Evolutionary conservation across 768 basidiomycete species (phyloP), one percentile per base, ranked within the genome.

Genomic region (Leccinum barrowsii): DNA sequence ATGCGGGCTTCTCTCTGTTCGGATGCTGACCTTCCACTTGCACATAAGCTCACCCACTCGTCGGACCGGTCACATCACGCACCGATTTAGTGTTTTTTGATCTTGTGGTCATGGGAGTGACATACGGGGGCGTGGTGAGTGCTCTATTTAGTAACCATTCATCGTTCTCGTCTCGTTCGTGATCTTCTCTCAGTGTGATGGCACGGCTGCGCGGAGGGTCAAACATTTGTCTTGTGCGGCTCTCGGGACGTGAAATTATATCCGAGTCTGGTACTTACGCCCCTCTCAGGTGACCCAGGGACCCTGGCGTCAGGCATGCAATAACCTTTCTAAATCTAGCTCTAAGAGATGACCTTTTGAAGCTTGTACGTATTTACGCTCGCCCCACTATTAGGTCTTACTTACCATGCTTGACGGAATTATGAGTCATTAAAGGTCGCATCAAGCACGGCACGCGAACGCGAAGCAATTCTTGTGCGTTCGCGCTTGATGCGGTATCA

Each of bases 311-410:
- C 37, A 54, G 51, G 58, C 59, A 50, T 55, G 37, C 57, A 55
- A 35, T 40, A 30, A 2, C 7, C 57, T 54, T 71, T 61, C 69
- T 54, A 59, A 60, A 71, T 71, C 2, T 54, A 57, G 59, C 52
- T 56, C 21, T 50, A 40, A 26, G 50, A 55, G 48, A 32, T n/a
- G 30, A 24, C 19, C 48, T 50, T 35, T 52, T 52, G 50, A 44
- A 22, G 34, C 50, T 32, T 65, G 69, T 70, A 70, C 69, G 70
- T 72, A 66, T 64, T 70, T 47, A 19, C 47, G 6, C 63, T 52
- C 53, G 57, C 65, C 17, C 44, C 64, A 57, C 63, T 63, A 63
- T 65, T 63, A 71, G 49, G 62, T 64, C 55, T 22, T 47, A 17
- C 50, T 52, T 34, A 34, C 47, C 37, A 48, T 56, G 40, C 62